Evolutionary conservation across 1,284 basidiomycete genomes (phyloP).

Genomic region (Blastosporella zonata): DNA sequence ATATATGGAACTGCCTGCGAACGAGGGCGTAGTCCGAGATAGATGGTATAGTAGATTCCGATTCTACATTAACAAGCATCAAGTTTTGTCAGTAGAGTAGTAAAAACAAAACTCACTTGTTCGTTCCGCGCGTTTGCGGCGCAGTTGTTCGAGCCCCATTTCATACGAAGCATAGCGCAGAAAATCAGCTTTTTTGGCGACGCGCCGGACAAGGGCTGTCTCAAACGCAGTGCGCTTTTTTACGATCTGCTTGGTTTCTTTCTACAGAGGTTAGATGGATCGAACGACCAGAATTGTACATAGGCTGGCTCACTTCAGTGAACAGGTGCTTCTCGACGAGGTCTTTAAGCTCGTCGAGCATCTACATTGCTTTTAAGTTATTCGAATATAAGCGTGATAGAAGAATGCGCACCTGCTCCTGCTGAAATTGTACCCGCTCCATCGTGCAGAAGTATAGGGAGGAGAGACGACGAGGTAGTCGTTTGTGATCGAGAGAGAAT

Average conservation of each 20-base stretch:
- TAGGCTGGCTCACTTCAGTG: slow-evolving; percentile 57
- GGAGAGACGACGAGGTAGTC: slow-evolving; percentile 1
- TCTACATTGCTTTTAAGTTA: slow-evolving; percentile 39
- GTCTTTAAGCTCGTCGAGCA: slow-evolving; percentile 95
- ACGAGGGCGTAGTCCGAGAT: slow-evolving; percentile 83
- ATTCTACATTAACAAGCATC: slow-evolving; percentile 34
- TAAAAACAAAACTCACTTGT: slow-evolving; percentile 52
- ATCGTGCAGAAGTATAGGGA: slow-evolving; percentile 40
- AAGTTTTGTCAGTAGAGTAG: neutral
- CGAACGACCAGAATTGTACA: slow-evolving; percentile 1
- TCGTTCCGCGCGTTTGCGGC: slow-evolving; percentile 71
- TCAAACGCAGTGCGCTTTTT: slow-evolving; percentile 85
- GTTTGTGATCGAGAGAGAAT: slow-evolving; percentile 10
- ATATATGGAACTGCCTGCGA: slow-evolving; percentile 83
- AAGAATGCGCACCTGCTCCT: slow-evolving; percentile 69
- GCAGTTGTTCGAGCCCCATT: slow-evolving; percentile 80
- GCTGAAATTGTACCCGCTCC: slow-evolving; percentile 94
- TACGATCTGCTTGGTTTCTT: slow-evolving; percentile 84
- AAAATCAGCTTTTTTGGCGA: slow-evolving; percentile 87
- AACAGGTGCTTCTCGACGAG: slow-evolving; percentile 87
- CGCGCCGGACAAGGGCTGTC: slow-evolving; percentile 76
- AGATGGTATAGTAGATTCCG: slow-evolving; percentile 52
- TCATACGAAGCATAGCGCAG: slow-evolving; percentile 92
- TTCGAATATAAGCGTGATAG: neutral
- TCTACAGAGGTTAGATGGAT: slow-evolving; percentile 36